Percentiles rank a stretch among this genome's conserved stretches.
phyloP scores from a whole-genome alignment of 306 rosid genomes.

The Ammopiptanthus mongolicus region DNA sequence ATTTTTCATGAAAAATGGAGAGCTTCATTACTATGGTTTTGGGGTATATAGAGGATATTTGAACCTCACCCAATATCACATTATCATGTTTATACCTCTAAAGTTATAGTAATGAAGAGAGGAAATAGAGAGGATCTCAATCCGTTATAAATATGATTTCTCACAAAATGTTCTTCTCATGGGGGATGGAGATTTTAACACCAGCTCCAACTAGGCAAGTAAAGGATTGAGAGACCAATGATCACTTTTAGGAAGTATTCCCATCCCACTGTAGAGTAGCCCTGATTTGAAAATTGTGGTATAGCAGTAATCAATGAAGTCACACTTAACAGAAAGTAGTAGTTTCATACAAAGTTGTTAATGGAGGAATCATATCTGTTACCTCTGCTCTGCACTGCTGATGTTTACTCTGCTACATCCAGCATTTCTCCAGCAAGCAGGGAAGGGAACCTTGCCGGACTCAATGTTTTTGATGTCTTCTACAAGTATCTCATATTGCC shows the following conservation, averaged over 20 bases:
- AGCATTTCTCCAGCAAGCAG: conserved; percentile 28
- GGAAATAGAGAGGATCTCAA: no score
- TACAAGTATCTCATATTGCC: conserved; percentile 49
- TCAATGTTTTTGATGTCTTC: conserved; percentile 60
- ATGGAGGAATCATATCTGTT: conserved; percentile 10
- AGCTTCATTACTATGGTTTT: no score
- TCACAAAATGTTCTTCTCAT: background rate
- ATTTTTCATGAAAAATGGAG: no score
- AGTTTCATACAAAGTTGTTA: background rate
- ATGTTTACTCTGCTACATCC: conserved; percentile 23
- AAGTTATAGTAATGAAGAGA: no score
- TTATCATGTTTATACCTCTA: no score
- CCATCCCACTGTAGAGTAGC: background rate
- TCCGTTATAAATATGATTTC: background rate
- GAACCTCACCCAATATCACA: no score
- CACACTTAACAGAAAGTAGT: background rate
- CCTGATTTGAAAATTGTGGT: background rate
- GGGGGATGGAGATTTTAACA: background rate
- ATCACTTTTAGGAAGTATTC: background rate
- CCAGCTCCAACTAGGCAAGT: background rate
- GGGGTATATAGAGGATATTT: no score
- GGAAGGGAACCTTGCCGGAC: conserved; percentile 60
- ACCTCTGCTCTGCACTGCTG: conserved; percentile 37
- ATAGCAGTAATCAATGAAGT: background rate
- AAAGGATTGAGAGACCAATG: background rate